Evolutionary conservation across 2,329 filamentous ascomycete species (phyloP), one percentile per base, ranked within the genome.

Genomic region (Hymenoscyphus occultus): DNA sequence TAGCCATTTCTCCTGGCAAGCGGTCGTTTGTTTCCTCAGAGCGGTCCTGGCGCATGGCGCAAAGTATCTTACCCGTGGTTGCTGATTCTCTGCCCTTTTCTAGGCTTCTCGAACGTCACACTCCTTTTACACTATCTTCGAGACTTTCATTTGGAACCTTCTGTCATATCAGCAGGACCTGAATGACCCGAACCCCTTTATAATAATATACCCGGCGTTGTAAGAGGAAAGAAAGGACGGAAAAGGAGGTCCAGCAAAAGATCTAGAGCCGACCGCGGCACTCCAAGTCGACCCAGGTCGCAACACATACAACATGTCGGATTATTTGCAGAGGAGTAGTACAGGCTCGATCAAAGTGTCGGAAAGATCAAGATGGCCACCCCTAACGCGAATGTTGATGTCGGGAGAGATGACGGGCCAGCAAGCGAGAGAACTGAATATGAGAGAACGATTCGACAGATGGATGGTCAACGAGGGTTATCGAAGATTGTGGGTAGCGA

Each of bases 401-500:
- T 92, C 91, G 64, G 90, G 91, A 60, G 90, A 93, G 80, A 90
- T 93, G 85, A 91, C 87, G 63, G 87, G 88, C 73, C 89, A 92
- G 75, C 84, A 81, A 73, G 87, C 90, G 70, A 87, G 87, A 75
- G 84, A 88, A 64, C 80, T 94, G 71, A 86, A 86, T 31, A 77
- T 85, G 68, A 84, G 85, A 74, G 90, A 94, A 76, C 90, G 85
- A 75, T 90, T 94, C 74, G 89, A 93, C 77, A 83, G 88, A 70
- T 95, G 91, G 91, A 93, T 95, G 91, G 89, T 94, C 67, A 94
- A 94, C 76, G 91, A 94, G 76, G 91, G 91, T 67, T 93, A 92
- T 76, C 84, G 90, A 75, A 83, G 90, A 86, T 83, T 94, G 86
- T 92, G 82, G 64, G 89, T 84, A 63, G 19, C 32, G 39, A 56